phyloP scores from a whole-genome alignment of 352 stramenopile species.

The Halophytophthora batemanensis region DNA sequence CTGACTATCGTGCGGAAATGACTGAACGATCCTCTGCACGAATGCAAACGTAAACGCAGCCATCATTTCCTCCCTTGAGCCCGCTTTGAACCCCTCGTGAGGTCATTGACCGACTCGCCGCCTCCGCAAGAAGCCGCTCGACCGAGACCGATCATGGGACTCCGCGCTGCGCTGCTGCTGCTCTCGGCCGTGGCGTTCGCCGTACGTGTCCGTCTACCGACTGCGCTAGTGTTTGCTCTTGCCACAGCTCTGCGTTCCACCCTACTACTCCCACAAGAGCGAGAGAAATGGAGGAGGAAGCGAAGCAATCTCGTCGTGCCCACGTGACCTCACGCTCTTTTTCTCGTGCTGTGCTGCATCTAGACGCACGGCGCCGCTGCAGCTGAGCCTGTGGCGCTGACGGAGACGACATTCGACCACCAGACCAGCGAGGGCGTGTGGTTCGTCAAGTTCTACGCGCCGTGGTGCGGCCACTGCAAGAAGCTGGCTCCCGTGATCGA shows the following conservation, averaged over 20 bases:
- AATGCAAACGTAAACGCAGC: no score
- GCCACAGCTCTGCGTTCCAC: no score
- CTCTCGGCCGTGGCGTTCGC: conserved; percentile 21
- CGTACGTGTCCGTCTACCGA: conserved; percentile 1
- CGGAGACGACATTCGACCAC: conserved; percentile 56
- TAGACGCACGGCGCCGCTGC: conserved; percentile 17
- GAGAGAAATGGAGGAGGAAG: no score
- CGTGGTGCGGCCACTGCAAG: conserved; percentile 85
- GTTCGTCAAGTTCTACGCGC: conserved; percentile 86
- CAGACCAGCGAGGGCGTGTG: conserved; percentile 52
- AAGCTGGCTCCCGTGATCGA: conserved; percentile 68
- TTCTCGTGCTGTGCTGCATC: not conserved
- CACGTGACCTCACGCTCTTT: not conserved
- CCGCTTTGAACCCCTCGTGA: no score
- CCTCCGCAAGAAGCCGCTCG: no score
- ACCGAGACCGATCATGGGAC: conserved; percentile 14
- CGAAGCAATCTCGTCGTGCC: not conserved
- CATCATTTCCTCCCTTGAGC: no score
- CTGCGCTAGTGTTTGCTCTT: no score
- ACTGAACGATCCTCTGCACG: no score
- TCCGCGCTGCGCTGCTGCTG: conserved; percentile 21
- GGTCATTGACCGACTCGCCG: no score
- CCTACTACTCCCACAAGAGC: no score
- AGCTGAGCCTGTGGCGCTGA: conserved; percentile 32
- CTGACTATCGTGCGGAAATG: no score